Evolutionary conservation across 345 rosid genomes (phyloP).

Genomic region (Hirschfeldia incana): DNA sequence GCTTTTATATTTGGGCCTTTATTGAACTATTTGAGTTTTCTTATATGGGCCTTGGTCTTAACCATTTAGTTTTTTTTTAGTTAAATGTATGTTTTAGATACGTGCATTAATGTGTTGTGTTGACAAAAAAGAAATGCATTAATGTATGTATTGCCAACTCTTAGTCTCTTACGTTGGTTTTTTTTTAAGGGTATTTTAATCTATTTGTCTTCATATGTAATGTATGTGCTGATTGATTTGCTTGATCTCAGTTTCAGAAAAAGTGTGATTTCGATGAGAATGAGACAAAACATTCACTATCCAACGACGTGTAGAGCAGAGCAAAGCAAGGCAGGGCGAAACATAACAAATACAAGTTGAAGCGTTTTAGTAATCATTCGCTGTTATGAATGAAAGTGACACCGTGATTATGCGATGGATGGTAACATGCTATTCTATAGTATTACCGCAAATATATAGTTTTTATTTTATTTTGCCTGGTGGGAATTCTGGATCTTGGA

Average conservation of each 20-base stretch:
- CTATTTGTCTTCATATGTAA: neutral
- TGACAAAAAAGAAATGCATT: no score
- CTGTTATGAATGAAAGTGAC: neutral
- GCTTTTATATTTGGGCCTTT: neutral
- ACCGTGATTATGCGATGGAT: no score
- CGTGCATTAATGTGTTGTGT: no score
- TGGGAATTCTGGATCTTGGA: no score
- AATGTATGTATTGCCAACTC: no score
- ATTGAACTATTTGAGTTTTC: neutral
- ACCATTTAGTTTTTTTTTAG: no score
- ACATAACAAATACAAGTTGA: neutral
- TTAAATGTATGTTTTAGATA: no score
- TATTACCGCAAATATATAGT: no score
- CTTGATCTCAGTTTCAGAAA: neutral
- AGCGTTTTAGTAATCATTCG: neutral
- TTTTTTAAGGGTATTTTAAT: neutral
- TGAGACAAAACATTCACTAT: slow-evolving; percentile 3
- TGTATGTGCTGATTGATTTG: neutral
- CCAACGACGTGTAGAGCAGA: neutral
- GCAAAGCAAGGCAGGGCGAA: neutral
- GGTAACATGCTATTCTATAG: no score
- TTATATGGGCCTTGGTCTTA: neutral
- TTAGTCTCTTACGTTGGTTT: no score
- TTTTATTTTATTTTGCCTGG: no score
- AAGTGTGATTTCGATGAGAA: neutral